A percentile compares a stretch with the other conserved stretches of the same genome.
These are phyloP conservation scores for Casuarina equisetifolia DNA, from an alignment of 306 rosid species.

Conservation along the genomic window DNA sequence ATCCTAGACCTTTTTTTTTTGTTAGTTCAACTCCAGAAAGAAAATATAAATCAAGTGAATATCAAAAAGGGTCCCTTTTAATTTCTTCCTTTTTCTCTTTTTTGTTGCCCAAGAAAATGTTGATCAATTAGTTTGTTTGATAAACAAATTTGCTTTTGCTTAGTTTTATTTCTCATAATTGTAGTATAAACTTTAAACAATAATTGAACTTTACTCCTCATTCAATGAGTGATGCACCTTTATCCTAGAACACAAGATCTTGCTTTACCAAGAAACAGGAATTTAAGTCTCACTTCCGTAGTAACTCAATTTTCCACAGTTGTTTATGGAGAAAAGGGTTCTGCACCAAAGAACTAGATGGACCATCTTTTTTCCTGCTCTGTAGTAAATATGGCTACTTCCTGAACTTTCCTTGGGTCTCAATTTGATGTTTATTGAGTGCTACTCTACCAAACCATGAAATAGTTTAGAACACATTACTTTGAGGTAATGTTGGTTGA, in stretches of 20 bases:
- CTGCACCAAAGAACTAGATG: conserved; percentile 1
- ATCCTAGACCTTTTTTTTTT: neutral
- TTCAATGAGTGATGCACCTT: too few species aligned
- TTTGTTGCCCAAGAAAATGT: neutral
- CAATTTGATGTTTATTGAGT: neutral
- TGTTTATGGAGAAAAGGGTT: neutral
- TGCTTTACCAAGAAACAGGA: neutral
- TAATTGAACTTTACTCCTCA: too few species aligned
- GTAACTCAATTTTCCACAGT: neutral
- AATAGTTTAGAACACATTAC: neutral
- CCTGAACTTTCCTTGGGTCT: neutral
- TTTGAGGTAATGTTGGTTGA: neutral
- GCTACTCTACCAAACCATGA: too few species aligned
- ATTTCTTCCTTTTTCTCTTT: neutral
- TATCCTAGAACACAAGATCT: too few species aligned
- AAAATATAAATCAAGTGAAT: neutral
- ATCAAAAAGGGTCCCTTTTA: neutral
- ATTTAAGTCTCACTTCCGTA: neutral
- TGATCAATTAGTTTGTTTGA: neutral
- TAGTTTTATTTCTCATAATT: neutral
- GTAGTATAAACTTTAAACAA: too few species aligned
- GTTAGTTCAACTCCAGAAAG: neutral
- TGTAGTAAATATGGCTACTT: neutral
- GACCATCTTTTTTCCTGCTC: neutral
- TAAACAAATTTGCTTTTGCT: too few species aligned